Base-by-base conservation (phyloP, 2,329 filamentous ascomycete species). In the Trichoderma guizhouense region DNA sequence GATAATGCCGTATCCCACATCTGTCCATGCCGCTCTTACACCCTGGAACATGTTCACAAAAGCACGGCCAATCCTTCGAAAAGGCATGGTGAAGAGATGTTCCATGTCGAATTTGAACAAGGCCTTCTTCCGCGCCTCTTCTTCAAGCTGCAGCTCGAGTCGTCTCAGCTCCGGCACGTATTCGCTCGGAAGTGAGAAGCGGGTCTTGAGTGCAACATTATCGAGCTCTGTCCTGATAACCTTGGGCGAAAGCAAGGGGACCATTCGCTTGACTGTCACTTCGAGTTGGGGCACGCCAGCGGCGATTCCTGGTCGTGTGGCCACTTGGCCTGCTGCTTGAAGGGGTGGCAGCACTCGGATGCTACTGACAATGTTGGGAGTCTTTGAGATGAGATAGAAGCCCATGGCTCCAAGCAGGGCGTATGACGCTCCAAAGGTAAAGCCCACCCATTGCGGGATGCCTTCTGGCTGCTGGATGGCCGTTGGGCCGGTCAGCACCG, bases 401-500 rank as follows among this genome's bases (percentile, higher is more conserved):
- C 90, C 91, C 79, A 91, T 85, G 51, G 82, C 83, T 68, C 84
- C 87, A 83, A 92, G 89, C 71, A 88, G 78, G 61, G 91, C 76
- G 78, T 89, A 90, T 58, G 91, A 84, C 55, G 85, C 83, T 53
- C 84, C 86, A 75, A 89, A 91, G 11, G 87, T 84, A 73, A 84
- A 81, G 51, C 87, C 84, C 21, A 91, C 86, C 86, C 87, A 92
- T 76, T 80, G 81, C 3, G 85, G 80, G 5, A 91, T 80, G 55
- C 84, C 86, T 15, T 86, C 80, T 15, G 88, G 85, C 67, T 82
- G 80, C 7, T 77, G 67, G 14, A 82, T 74, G 8, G 78, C 77
- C 30, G 76, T 72, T 9, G 79, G 79, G 9, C 79, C 81, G 18
- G 81, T 83, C 64, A 82, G 72, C 11, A 72, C 75, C 5, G 81